Evolutionary conservation across 1,139 yeast genomes (phyloP).

Genomic region (Torulaspora pretoriensis): DNA sequence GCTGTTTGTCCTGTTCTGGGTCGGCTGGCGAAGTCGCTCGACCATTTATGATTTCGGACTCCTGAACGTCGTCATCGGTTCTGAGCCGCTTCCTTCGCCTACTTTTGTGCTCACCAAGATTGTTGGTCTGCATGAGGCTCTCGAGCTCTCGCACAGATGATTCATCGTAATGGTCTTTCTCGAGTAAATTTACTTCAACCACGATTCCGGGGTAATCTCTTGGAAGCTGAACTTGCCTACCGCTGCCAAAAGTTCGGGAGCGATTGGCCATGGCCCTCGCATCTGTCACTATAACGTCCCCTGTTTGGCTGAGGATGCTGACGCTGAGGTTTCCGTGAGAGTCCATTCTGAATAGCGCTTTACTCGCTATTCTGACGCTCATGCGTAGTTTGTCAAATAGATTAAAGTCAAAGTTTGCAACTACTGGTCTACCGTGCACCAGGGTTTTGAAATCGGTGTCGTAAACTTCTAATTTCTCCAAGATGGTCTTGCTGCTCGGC

Average conservation of each 20-base stretch:
- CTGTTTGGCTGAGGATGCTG: slow-evolving; percentile 37
- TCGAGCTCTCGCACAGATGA: slow-evolving; percentile 26
- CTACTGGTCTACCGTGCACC: slow-evolving; percentile 33
- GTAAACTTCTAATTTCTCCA: slow-evolving; percentile 48
- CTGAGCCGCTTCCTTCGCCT: not conserved
- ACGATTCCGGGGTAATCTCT: slow-evolving; percentile 54
- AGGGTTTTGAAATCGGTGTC: slow-evolving; percentile 27
- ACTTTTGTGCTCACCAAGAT: slow-evolving; percentile 8
- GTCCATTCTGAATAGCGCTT: slow-evolving; percentile 60
- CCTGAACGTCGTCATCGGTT: not conserved
- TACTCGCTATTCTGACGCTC: slow-evolving; percentile 54
- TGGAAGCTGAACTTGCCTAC: slow-evolving; percentile 31
- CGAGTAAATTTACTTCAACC: slow-evolving; percentile 58
- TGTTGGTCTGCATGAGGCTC: slow-evolving; percentile 23
- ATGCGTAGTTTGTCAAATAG: slow-evolving; percentile 51
- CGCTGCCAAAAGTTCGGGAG: slow-evolving; percentile 34
- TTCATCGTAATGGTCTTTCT: slow-evolving; percentile 37
- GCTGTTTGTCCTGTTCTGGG: not conserved
- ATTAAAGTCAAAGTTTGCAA: slow-evolving; percentile 48
- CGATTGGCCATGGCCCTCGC: slow-evolving; percentile 8
- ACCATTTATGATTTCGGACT: not conserved
- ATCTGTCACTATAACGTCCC: slow-evolving; percentile 27
- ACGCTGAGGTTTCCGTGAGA: slow-evolving; percentile 45
- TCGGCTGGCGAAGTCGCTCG: too few species aligned
- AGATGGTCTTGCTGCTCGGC: slow-evolving; percentile 58